Percentiles rank a stretch among this genome's conserved stretches.
Conservation (phyloP, 257 asterid genomes). For the Vinca minor region DNA sequence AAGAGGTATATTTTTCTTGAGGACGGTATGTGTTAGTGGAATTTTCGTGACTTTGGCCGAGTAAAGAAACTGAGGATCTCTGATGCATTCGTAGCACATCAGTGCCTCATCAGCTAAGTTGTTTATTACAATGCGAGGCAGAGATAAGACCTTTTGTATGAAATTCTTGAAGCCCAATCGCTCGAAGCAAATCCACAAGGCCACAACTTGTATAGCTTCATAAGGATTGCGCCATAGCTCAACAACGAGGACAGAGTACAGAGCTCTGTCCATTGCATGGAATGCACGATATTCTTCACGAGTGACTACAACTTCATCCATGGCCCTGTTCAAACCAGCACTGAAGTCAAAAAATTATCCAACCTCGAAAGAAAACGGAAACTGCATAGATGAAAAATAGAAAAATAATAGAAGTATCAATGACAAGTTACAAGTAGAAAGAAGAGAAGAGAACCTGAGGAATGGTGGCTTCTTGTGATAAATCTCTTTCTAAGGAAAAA, state of each 20-base stretch:
- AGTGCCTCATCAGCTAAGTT: slow-evolving; percentile 51
- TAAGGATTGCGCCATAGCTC: slow-evolving; percentile 43
- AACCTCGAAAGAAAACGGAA: background rate
- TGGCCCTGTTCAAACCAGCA: slow-evolving; percentile 26
- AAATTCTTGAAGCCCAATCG: slow-evolving; percentile 19
- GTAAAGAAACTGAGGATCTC: background rate
- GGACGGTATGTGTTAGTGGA: slow-evolving; percentile 31
- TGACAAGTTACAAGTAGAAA: slow-evolving; percentile 7
- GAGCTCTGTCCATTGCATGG: slow-evolving; percentile 38
- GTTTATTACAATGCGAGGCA: slow-evolving; percentile 24
- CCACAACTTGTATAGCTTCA: slow-evolving; percentile 43
- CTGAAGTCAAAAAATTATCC: slow-evolving; percentile 1
- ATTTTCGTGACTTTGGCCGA: slow-evolving; percentile 22
- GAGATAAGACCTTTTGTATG: slow-evolving; percentile 26
- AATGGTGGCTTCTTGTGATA: slow-evolving; percentile 8
- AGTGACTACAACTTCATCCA: slow-evolving; percentile 27
- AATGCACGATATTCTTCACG: slow-evolving; percentile 28
- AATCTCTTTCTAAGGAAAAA: background rate
- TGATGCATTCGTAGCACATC: slow-evolving; percentile 33
- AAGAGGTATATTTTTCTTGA: slow-evolving; percentile 26
- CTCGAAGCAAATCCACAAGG: slow-evolving; percentile 60
- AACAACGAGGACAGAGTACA: slow-evolving; percentile 39
- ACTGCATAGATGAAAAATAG: slow-evolving; percentile 2
- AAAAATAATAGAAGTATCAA: no score
- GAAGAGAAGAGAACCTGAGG: slow-evolving; percentile 14